phyloP scores from a whole-genome alignment of 2,329 filamentous ascomycete species.

The Botrytis tulipae region DNA sequence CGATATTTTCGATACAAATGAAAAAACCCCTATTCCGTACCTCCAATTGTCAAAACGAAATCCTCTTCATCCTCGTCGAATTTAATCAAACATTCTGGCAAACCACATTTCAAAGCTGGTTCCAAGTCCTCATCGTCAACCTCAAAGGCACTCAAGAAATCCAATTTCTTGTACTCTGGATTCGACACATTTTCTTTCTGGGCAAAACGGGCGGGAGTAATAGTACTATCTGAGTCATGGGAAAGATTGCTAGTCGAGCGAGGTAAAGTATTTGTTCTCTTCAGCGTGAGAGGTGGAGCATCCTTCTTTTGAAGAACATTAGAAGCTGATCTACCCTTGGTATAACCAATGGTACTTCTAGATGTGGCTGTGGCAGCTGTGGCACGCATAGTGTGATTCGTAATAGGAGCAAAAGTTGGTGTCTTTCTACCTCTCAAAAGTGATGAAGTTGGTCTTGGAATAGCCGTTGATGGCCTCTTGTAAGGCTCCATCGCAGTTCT shows the following conservation, averaged over 20 bases:
- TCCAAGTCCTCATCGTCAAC: constrained; percentile 46
- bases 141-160: constrained; percentile 60
- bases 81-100: constrained; percentile 38
- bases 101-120: constrained; percentile 30
- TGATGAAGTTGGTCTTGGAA: constrained; percentile 37
- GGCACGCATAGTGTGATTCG: constrained; percentile 53
- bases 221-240: constrained; percentile 45
- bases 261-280: constrained; percentile 21
- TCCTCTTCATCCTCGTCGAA: constrained; percentile 48
- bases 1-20: neutral
- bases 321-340: constrained; percentile 64
- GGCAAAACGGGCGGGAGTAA: constrained; percentile 49
- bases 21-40: neutral
- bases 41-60: constrained; percentile 52
- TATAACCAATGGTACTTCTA: constrained; percentile 81
- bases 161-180: constrained; percentile 45
- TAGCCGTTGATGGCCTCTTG: constrained; percentile 39
- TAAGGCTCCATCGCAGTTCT: constrained; percentile 35
- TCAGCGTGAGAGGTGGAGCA: constrained; percentile 9
- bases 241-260: constrained; percentile 40
- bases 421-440: constrained; percentile 31
- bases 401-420: constrained; percentile 44
- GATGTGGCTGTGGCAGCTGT: constrained; percentile 66
- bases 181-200: constrained; percentile 33
- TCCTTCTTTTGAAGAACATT: constrained; percentile 37